Evolutionary conservation across 2,329 filamentous ascomycete genomes (phyloP).

Genomic region (Claviceps monticola): DNA sequence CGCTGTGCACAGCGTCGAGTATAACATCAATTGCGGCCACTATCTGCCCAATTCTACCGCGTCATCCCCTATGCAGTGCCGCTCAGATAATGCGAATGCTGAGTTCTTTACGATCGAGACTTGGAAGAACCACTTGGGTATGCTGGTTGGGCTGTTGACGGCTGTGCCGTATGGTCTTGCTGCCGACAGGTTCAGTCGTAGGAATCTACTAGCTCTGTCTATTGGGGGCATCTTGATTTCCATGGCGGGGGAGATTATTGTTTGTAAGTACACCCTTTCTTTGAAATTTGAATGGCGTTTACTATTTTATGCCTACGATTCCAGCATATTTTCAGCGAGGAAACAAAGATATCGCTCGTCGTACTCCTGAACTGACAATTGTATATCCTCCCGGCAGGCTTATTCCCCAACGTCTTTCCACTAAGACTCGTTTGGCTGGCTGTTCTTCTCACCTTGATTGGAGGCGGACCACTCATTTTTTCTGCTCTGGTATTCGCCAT

Average conservation of each 20-base stretch:
- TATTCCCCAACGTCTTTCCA: constrained; percentile 1
- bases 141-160: constrained; percentile 1
- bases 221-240: constrained; percentile 1
- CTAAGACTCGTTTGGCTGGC: constrained; percentile 3
- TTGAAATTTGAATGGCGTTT: too few species aligned
- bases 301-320: not conserved
- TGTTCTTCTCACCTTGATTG: constrained; percentile 1
- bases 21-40: constrained; percentile 1
- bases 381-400: not conserved
- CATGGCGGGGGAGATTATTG: constrained; percentile 3
- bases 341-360: not conserved
- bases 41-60: not conserved
- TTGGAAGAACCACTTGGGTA: not conserved
- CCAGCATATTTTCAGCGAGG: not conserved
- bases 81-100: not conserved
- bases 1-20: not conserved
- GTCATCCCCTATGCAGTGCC: not conserved
- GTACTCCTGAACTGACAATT: not conserved
- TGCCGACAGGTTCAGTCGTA: constrained; percentile 4
- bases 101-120: not conserved
- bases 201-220: constrained; percentile 3
- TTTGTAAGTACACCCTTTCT: not conserved
- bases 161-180: constrained; percentile 4
- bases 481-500: constrained; percentile 2
- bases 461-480: constrained; percentile 3